phyloP scores from a whole-genome alignment of 257 asterid species.

The Coffea eugenioides region DNA sequence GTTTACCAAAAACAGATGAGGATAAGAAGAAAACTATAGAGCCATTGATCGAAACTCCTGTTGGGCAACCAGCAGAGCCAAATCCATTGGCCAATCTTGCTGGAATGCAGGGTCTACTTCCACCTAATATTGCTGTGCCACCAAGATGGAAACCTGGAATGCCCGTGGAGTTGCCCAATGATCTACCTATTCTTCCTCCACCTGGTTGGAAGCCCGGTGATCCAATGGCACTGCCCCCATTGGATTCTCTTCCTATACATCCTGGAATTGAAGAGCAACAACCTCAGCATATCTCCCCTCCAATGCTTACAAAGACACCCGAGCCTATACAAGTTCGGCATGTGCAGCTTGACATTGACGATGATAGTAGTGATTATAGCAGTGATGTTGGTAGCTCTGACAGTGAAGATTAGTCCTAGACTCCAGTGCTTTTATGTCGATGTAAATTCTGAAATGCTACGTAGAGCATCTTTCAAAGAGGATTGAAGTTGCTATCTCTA shows the following conservation, averaged over 20 bases:
- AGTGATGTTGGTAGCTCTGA: conserved; percentile 71
- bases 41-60: conserved; percentile 51
- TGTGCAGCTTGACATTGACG: conserved; percentile 89
- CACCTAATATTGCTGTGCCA: conserved; percentile 70
- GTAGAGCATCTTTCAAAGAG: not conserved
- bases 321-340: conserved; percentile 88
- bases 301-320: conserved; percentile 46
- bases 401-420: conserved; percentile 57
- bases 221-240: conserved; percentile 65
- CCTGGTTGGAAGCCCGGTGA: conserved; percentile 98
- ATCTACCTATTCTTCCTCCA: conserved; percentile 69
- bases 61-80: conserved; percentile 29
- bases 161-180: conserved; percentile 85
- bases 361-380: conserved; percentile 71
- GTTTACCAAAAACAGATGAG: conserved; percentile 66
- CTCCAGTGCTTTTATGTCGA: not conserved
- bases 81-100: conserved; percentile 37
- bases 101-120: conserved; percentile 49
- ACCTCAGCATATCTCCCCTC: conserved; percentile 44
- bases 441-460: not conserved
- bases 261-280: conserved; percentile 62
- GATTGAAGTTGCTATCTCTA: not conserved
- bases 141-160: conserved; percentile 93
- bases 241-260: conserved; percentile 57
- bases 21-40: conserved; percentile 57